Evolutionary conservation across 208 protist genomes (phyloP).

Genomic region (Polymyxa betae): DNA sequence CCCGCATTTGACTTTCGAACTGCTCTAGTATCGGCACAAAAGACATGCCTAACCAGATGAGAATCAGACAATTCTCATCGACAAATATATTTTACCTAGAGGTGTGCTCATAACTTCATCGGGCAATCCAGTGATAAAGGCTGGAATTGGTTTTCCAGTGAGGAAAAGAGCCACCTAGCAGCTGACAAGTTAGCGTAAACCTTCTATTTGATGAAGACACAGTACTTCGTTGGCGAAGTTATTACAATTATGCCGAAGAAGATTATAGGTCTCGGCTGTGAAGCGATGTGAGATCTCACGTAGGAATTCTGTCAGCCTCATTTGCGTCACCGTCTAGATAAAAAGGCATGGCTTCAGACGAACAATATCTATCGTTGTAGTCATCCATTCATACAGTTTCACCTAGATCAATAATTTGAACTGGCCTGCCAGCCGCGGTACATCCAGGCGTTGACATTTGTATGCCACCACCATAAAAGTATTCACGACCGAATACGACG

Average conservation of each 20-base stretch:
- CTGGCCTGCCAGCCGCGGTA: background rate
- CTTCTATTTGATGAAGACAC: background rate
- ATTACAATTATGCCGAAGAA: conserved; percentile 28
- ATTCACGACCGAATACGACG: conserved; percentile 32
- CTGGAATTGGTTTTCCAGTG: conserved; percentile 5
- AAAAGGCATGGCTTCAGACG: background rate
- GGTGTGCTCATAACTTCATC: conserved; percentile 45
- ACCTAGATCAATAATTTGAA: conserved; percentile 34
- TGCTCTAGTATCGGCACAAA: background rate
- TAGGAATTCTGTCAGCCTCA: background rate
- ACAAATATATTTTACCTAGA: background rate
- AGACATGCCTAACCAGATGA: background rate
- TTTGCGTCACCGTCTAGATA: background rate
- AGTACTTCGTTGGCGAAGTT: background rate
- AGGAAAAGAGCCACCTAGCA: conserved; percentile 10
- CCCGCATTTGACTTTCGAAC: background rate
- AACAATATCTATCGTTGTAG: background rate
- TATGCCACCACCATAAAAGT: conserved; percentile 42
- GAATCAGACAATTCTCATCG: background rate
- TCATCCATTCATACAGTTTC: background rate
- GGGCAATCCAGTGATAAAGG: conserved; percentile 32
- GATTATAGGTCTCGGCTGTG: conserved; percentile 36
- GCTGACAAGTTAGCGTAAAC: background rate
- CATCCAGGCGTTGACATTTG: background rate
- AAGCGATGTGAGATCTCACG: conserved; percentile 22